Conservation (phyloP, 495 filamentous ascomycete species). For the Talaromyces thailandensis region DNA sequence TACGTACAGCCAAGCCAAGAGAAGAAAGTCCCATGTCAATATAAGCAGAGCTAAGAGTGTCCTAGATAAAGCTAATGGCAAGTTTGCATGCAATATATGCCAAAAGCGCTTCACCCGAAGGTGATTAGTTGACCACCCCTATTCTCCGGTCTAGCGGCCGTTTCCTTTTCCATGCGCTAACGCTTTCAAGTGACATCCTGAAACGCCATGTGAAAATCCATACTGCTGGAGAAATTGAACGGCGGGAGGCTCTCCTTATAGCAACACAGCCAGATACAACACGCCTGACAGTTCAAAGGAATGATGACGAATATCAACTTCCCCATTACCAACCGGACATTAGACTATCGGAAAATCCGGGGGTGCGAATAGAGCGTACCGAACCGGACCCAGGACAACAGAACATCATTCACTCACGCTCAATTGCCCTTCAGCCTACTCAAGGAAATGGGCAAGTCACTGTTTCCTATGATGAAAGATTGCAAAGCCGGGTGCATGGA, state of each 20-base stretch:
- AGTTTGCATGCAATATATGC: slow-evolving; percentile 1
- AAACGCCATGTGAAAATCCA: background rate
- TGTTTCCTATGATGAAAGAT: background rate
- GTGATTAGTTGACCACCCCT: background rate
- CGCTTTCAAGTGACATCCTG: background rate
- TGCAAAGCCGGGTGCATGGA: background rate
- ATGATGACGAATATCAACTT: background rate
- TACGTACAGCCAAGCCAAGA: background rate
- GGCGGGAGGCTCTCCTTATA: background rate
- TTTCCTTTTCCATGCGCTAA: background rate
- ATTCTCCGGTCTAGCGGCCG: background rate
- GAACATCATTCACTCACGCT: background rate
- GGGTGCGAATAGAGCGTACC: background rate
- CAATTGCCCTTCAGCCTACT: background rate
- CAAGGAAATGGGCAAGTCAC: background rate
- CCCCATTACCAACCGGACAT: background rate
- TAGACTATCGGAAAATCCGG: background rate
- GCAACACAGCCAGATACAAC: too few relatives aligned
- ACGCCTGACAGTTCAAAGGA: background rate
- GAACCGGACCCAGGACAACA: background rate
- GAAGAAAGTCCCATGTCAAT: background rate
- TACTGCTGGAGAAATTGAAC: background rate
- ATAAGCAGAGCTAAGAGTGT: background rate
- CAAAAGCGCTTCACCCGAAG: slow-evolving; percentile 3
- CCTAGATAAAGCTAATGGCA: slow-evolving; percentile 6